Evolutionary conservation across 345 rosid species (phyloP).

Genomic region (Heritiera littoralis): DNA sequence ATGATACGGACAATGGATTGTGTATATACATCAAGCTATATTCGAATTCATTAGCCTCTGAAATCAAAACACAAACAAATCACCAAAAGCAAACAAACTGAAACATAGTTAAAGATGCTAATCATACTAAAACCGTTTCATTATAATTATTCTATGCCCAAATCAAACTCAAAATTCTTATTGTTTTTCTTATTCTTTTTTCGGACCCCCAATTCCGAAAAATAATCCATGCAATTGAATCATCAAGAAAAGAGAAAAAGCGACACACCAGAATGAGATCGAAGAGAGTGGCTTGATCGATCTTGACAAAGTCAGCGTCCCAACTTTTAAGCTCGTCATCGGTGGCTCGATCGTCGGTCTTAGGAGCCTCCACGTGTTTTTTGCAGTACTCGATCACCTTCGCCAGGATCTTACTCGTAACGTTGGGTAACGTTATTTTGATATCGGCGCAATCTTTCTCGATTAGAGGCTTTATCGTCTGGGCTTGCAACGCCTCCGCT

Average conservation of each 20-base stretch:
- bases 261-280: conserved; percentile 48
- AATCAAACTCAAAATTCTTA: not conserved
- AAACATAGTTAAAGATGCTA: no score
- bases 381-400: conserved; percentile 81
- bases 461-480: conserved; percentile 63
- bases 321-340: conserved; percentile 46
- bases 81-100: not conserved
- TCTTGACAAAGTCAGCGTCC: conserved; percentile 61
- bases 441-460: conserved; percentile 64
- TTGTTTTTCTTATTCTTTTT: not conserved
- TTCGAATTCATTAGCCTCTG: no score
- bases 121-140: not conserved
- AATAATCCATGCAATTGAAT: no score
- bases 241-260: not conserved
- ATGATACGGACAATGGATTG: not conserved
- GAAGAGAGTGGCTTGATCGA: conserved; percentile 50
- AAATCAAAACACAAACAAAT: not conserved
- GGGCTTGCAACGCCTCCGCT: conserved; percentile 53
- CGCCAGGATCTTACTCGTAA: conserved; percentile 70
- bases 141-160: not conserved
- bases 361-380: conserved; percentile 58
- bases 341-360: conserved; percentile 19
- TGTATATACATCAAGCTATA: not conserved
- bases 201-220: no score
- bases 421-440: conserved; percentile 68